Percentiles rank a stretch among this genome's conserved stretches.
Conservation (phyloP, 495 filamentous ascomycete genomes). For the Neurospora discreta region DNA sequence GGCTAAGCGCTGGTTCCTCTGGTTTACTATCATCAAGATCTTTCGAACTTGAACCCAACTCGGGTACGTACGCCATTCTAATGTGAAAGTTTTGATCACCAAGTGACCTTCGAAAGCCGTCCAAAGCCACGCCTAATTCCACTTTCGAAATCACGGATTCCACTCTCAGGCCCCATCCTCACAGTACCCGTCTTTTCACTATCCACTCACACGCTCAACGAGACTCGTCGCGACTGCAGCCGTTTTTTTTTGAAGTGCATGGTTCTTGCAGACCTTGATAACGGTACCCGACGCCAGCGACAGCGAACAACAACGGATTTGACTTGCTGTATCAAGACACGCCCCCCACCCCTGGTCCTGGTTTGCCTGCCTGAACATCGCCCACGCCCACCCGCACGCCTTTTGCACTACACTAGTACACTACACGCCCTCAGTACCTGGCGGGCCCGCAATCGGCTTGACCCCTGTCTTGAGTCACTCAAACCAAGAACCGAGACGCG, state of each 20-base stretch:
- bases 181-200: background rate
- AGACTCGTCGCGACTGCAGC: background rate
- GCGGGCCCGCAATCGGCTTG: constrained; percentile 20
- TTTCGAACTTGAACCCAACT: background rate
- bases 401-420: background rate
- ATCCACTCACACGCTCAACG: background rate
- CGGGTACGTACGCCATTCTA: background rate
- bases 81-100: background rate
- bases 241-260: background rate
- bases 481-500: constrained; percentile 12
- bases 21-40: background rate
- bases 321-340: background rate
- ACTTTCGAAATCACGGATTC: background rate
- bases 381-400: constrained; percentile 1
- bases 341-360: constrained; percentile 10
- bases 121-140: background rate
- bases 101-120: background rate
- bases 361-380: background rate
- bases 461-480: constrained; percentile 20
- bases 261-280: background rate
- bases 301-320: background rate
- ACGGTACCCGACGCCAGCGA: background rate
- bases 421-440: background rate
- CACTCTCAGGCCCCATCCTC: background rate
- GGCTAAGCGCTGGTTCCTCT: background rate